These are phyloP conservation scores for Kwoniella dejecticola DNA, from an alignment of 768 basidiomycete genomes.

Conservation along the genomic window DNA sequence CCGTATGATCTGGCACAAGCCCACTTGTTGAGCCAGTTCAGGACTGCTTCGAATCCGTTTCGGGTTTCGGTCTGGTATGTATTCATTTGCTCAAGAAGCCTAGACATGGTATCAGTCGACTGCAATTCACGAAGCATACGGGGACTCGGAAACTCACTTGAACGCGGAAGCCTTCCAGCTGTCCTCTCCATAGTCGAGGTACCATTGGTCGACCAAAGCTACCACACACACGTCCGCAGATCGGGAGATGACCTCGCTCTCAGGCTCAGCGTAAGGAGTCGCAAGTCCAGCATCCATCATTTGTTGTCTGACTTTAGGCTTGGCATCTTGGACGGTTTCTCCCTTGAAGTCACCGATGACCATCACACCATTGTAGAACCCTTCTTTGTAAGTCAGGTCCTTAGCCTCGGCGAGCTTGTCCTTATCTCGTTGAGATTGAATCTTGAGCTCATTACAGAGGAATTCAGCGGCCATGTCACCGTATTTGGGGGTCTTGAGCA, in stretches of 20 bases:
- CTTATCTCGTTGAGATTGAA: constrained; percentile 89
- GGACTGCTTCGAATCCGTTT: constrained; percentile 83
- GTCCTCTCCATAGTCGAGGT: constrained; percentile 91
- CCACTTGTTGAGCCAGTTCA: constrained; percentile 97
- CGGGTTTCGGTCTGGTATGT: constrained; percentile 89
- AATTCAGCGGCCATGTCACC: constrained; percentile 85
- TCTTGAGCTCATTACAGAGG: constrained; percentile 83
- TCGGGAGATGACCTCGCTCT: constrained; percentile 82
- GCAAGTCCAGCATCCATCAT: constrained; percentile 79
- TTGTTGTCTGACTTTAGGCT: constrained; percentile 77
- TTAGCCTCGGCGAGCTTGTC: constrained; percentile 95
- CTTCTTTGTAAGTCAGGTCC: constrained; percentile 97
- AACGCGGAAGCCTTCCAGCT: constrained; percentile 85
- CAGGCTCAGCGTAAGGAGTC: constrained; percentile 92
- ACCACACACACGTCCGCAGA: constrained; percentile 98
- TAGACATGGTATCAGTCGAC: constrained; percentile 48
- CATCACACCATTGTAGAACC: constrained; percentile 95
- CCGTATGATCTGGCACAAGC: constrained; percentile 98
- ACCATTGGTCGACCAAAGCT: constrained; percentile 99
- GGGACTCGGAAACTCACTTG: constrained; percentile 61
- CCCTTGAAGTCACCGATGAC: constrained; percentile 88
- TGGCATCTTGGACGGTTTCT: constrained; percentile 83
- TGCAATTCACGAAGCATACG: too few relatives aligned
- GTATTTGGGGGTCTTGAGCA: constrained; percentile 85
- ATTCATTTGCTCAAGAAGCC: constrained; percentile 80